These are phyloP conservation scores for Barnettozyma sucrosica DNA, from an alignment of 805 yeast species.

Conservation along the genomic window DNA sequence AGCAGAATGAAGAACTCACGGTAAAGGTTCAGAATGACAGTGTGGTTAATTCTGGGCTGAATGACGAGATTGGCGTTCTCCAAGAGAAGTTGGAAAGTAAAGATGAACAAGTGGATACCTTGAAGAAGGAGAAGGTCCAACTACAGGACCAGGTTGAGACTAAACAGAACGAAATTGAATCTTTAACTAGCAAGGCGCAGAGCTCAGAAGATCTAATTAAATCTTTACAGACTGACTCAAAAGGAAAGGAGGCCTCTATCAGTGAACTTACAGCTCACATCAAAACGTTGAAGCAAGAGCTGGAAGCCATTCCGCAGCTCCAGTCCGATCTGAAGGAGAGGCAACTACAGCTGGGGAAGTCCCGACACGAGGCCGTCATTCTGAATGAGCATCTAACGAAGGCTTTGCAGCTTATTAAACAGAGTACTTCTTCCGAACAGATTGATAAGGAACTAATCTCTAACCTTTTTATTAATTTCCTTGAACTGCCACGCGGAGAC, in stretches of 20 bases:
- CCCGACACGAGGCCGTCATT: conserved; percentile 90
- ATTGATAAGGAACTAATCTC: conserved; percentile 88
- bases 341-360: conserved; percentile 77
- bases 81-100: conserved; percentile 2
- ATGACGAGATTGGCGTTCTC: conserved; percentile 35
- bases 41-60: conserved; percentile 29
- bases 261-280: not conserved
- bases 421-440: conserved; percentile 65
- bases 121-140: conserved; percentile 4
- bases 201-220: not conserved
- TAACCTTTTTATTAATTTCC: conserved; percentile 77
- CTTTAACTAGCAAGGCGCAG: not conserved
- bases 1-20: conserved; percentile 31
- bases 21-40: conserved; percentile 34
- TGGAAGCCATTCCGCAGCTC: conserved; percentile 27
- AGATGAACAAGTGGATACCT: not conserved
- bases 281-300: conserved; percentile 20
- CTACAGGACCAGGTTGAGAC: conserved; percentile 13
- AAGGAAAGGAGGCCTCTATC: not conserved
- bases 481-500: conserved; percentile 87
- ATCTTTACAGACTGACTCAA: conserved; percentile 5
- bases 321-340: conserved; percentile 61
- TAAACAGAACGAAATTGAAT: conserved; percentile 1
- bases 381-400: conserved; percentile 94
- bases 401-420: conserved; percentile 77